A percentile compares a stretch with the other conserved stretches of the same genome.
phyloP scores from a whole-genome alignment of 2,329 filamentous ascomycete genomes.

The Aureobasidium sp. region DNA sequence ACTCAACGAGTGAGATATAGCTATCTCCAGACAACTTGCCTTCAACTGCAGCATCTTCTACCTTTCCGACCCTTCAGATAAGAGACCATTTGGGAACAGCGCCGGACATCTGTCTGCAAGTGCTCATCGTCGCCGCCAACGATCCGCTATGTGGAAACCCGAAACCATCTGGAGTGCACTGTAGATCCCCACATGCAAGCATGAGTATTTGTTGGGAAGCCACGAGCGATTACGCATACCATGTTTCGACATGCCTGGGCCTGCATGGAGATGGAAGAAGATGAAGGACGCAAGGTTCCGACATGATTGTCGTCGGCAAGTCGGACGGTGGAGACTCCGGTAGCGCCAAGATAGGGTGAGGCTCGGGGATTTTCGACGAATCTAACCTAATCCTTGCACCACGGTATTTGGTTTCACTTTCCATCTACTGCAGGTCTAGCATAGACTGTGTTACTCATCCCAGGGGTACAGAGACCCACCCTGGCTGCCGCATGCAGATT shows the following conservation, averaged over 20 bases:
- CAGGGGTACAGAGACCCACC: background rate
- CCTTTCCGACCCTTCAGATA: background rate
- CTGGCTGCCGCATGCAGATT: background rate
- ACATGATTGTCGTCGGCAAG: background rate
- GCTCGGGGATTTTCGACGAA: background rate
- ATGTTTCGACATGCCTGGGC: background rate
- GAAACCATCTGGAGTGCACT: background rate
- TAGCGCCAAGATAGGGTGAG: background rate
- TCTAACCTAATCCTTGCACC: background rate
- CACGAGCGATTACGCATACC: background rate
- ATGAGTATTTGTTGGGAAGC: constrained; percentile 1
- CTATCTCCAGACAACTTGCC: background rate
- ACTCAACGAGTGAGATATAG: background rate
- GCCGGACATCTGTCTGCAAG: background rate
- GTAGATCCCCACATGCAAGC: background rate
- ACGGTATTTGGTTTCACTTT: background rate
- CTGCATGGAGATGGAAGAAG: background rate
- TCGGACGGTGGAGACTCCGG: background rate
- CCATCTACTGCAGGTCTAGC: background rate
- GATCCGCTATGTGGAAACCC: background rate
- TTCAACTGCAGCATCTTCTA: background rate
- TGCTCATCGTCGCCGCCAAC: background rate
- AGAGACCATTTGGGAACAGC: background rate
- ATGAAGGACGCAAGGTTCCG: background rate
- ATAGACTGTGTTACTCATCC: background rate